A percentile compares a stretch with the other conserved stretches of the same genome.
Conservation (phyloP, 2,329 filamentous ascomycete genomes). For the Neoscytalidium dimidiatum region DNA sequence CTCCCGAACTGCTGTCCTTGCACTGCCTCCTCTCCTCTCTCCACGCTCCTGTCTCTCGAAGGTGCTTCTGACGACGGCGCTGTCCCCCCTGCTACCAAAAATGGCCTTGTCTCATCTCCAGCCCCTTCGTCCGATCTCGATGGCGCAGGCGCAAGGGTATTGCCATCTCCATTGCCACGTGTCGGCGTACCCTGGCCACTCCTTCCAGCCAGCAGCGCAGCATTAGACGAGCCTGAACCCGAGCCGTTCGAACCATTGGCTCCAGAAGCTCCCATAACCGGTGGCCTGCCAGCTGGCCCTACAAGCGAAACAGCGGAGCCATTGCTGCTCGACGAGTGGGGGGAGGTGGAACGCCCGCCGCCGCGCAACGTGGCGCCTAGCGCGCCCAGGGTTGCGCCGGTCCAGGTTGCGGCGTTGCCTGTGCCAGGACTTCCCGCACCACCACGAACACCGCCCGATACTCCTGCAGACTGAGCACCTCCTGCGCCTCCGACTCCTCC, state of each 20-base stretch:
- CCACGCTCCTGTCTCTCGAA: background rate
- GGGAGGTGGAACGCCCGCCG: background rate
- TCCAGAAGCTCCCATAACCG: background rate
- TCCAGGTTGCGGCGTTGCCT: background rate
- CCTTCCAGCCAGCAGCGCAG: background rate
- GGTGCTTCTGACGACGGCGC: background rate
- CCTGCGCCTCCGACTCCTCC: background rate
- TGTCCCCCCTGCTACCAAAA: background rate
- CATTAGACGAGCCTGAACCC: slow-evolving; percentile 2
- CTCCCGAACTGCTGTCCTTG: background rate
- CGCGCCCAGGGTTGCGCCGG: background rate
- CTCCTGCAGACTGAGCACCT: background rate
- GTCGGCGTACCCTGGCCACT: background rate
- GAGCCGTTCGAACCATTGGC: background rate
- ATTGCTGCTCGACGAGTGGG: background rate
- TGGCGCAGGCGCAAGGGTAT: background rate
- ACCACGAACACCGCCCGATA: background rate
- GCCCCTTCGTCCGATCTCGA: background rate
- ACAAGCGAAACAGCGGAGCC: background rate
- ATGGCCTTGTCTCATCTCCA: background rate
- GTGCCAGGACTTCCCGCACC: background rate
- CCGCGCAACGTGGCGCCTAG: background rate
- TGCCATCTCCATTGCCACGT: background rate
- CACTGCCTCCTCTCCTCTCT: background rate
- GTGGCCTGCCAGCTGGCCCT: background rate